phyloP scores from a whole-genome alignment of 2,329 filamentous ascomycete genomes.

The Alternaria viburni region DNA sequence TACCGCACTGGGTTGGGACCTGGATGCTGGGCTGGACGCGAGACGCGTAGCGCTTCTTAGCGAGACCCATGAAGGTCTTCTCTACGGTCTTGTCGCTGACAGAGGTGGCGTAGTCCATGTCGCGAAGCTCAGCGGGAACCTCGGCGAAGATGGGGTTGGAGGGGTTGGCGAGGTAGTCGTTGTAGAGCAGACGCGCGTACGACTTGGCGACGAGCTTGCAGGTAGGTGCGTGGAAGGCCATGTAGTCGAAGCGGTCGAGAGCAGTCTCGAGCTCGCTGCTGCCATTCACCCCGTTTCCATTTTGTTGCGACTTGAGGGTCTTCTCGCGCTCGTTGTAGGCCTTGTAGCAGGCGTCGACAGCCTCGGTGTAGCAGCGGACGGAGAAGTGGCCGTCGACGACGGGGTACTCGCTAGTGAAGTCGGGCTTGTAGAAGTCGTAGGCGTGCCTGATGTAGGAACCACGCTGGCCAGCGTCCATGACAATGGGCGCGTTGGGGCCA shows the following conservation, averaged over 20 bases:
- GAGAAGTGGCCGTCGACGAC: conserved; percentile 61
- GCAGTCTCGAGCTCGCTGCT: conserved; percentile 52
- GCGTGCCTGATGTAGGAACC: conserved; percentile 59
- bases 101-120: conserved; percentile 55
- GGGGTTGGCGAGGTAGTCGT: conserved; percentile 58
- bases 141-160: conserved; percentile 57
- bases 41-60: conserved; percentile 59
- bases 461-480: conserved; percentile 57
- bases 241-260: conserved; percentile 61
- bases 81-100: conserved; percentile 60
- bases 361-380: conserved; percentile 60
- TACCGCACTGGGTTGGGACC: conserved; percentile 60
- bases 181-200: conserved; percentile 60
- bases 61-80: conserved; percentile 59
- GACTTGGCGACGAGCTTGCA: conserved; percentile 63
- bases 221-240: conserved; percentile 61
- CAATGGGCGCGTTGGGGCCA: conserved; percentile 58
- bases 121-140: conserved; percentile 56
- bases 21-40: conserved; percentile 59
- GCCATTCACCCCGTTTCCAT: conserved; percentile 47
- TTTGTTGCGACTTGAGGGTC: conserved; percentile 53
- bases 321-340: conserved; percentile 59
- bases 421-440: conserved; percentile 64
- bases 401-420: conserved; percentile 61
- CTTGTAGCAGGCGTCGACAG: conserved; percentile 61